Conservation (phyloP, 1,284 basidiomycete species). For the Phlebopus sp. region DNA sequence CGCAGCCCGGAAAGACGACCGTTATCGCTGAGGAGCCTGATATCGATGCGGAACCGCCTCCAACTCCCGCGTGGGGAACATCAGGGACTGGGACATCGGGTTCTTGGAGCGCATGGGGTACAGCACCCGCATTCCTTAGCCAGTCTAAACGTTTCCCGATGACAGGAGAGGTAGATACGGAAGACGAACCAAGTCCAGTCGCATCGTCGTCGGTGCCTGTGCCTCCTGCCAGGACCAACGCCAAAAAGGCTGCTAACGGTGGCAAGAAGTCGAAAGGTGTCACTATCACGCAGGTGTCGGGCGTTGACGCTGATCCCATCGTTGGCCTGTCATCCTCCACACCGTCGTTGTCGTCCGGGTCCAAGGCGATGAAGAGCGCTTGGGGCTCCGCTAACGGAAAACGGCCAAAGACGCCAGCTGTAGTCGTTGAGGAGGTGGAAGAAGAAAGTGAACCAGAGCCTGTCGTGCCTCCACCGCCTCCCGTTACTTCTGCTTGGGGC, state of each 20-base stretch:
- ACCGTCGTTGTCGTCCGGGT: constrained; percentile 10
- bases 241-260: constrained; percentile 25
- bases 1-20: constrained; percentile 12
- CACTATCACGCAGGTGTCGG: constrained; percentile 46
- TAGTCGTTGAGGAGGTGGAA: constrained; percentile 10
- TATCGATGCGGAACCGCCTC: constrained; percentile 23
- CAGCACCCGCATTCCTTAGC: constrained; percentile 4
- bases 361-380: constrained; percentile 12
- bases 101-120: constrained; percentile 12
- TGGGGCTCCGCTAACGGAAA: constrained; percentile 21
- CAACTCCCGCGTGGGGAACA: constrained; percentile 15
- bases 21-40: constrained; percentile 16
- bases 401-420: constrained; percentile 13
- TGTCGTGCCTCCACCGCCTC: constrained; percentile 4
- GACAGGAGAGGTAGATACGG: constrained; percentile 12
- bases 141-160: constrained; percentile 2
- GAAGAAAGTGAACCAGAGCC: constrained; percentile 13
- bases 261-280: constrained; percentile 34
- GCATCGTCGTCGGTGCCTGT: constrained; percentile 2
- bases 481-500: constrained; percentile 10
- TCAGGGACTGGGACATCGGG: constrained; percentile 9
- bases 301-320: constrained; percentile 41
- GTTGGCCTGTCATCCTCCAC: constrained; percentile 2
- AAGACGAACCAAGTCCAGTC: background rate
- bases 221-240: constrained; percentile 8